Conservation (phyloP, 1,139 yeast genomes). For the Debaryomyces robertsiae region DNA sequence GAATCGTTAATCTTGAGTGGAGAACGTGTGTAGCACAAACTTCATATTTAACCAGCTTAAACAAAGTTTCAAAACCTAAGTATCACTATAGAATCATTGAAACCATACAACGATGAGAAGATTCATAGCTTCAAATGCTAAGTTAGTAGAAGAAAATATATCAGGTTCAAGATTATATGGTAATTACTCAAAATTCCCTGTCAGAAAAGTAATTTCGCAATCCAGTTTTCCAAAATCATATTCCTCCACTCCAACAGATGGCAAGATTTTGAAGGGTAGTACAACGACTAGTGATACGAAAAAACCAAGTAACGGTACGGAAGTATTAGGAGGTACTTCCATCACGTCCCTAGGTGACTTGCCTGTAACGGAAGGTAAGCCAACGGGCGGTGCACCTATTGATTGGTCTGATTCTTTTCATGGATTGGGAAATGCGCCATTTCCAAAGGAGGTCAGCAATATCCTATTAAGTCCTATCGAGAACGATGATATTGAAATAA, state of each 20-base stretch:
- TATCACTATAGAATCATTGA: no score
- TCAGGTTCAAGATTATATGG: slow-evolving; percentile 1
- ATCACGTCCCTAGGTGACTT: slow-evolving; percentile 26
- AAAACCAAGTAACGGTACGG: slow-evolving; percentile 12
- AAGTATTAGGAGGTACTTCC: slow-evolving; percentile 10
- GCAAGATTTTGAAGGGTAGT: slow-evolving; percentile 1
- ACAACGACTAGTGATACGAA: slow-evolving; percentile 7
- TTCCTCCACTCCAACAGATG: slow-evolving; percentile 11
- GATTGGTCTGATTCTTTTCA: slow-evolving; percentile 79
- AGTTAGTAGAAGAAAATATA: neutral
- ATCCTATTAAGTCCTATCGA: slow-evolving; percentile 61
- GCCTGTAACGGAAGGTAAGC: slow-evolving; percentile 14
- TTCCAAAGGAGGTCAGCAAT: slow-evolving; percentile 60
- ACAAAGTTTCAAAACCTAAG: no score
- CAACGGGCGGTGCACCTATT: slow-evolving; percentile 24
- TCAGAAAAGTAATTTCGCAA: neutral
- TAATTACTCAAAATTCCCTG: neutral
- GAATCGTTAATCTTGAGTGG: no score
- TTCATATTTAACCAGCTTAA: no score
- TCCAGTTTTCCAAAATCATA: slow-evolving; percentile 4
- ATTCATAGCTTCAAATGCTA: no score
- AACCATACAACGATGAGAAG: no score
- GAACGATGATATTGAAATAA: slow-evolving; percentile 80
- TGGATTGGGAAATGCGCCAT: slow-evolving; percentile 81
- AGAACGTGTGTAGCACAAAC: no score